Conservation (phyloP, 345 rosid genomes). For the Carallia brachiata region DNA sequence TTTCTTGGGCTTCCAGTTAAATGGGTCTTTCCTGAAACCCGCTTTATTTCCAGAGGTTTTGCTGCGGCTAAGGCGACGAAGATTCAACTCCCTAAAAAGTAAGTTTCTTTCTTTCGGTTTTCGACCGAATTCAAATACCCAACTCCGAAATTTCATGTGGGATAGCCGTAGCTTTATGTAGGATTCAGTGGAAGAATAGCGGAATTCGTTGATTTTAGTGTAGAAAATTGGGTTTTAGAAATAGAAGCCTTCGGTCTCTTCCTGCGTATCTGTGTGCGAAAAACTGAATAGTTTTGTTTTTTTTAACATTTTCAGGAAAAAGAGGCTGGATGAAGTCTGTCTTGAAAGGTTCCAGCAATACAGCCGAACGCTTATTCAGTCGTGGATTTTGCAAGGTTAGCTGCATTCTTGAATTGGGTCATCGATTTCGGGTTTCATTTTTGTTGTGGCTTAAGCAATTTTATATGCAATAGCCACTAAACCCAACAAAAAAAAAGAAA, state of each 20-base stretch:
- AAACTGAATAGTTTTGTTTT: background rate
- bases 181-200: background rate
- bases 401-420: constrained; percentile 14
- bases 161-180: background rate
- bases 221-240: background rate
- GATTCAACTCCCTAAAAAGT: constrained; percentile 56
- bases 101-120: constrained; percentile 6
- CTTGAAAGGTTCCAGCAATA: constrained; percentile 87
- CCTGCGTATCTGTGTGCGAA: background rate
- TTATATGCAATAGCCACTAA: background rate
- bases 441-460: background rate
- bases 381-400: constrained; percentile 92
- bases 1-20: constrained; percentile 38
- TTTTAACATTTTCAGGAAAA: constrained; percentile 45
- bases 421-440: background rate
- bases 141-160: background rate
- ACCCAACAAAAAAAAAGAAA: too few species aligned
- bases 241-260: background rate
- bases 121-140: background rate
- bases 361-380: constrained; percentile 75
- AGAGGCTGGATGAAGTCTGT: constrained; percentile 89
- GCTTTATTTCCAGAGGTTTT: constrained; percentile 38
- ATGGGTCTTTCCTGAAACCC: constrained; percentile 33
- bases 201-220: background rate
- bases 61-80: constrained; percentile 51